phyloP scores from a whole-genome alignment of 306 rosid species.

The Ammopiptanthus mongolicus region DNA sequence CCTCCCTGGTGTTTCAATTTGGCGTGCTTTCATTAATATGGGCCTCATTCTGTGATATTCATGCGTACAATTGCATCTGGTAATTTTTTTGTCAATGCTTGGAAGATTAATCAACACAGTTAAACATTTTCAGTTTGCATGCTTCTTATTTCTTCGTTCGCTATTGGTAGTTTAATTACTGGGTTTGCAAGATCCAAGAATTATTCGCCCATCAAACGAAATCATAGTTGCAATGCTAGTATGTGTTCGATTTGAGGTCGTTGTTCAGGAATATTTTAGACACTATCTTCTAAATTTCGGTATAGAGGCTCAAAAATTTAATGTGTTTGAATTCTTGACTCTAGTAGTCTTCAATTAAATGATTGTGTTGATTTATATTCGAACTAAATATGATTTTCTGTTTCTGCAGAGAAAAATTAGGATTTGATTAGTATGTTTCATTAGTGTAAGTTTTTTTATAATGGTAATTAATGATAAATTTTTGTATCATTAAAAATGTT shows the following conservation, averaged over 20 bases:
- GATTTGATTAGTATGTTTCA: too few relatives aligned
- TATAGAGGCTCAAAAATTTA: too few relatives aligned
- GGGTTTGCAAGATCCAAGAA: neutral
- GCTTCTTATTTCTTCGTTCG: neutral
- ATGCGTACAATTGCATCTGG: constrained; percentile 34
- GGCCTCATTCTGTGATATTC: constrained; percentile 18
- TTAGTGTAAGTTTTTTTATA: too few relatives aligned
- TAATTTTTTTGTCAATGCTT: constrained; percentile 36
- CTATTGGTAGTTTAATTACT: neutral
- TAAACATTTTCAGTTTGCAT: constrained; percentile 23
- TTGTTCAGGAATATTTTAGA: neutral
- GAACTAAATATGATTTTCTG: too few relatives aligned
- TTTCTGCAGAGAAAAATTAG: too few relatives aligned
- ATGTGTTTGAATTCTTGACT: too few relatives aligned
- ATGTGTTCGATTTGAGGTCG: neutral
- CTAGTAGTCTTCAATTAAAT: too few relatives aligned
- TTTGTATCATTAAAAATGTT: too few relatives aligned
- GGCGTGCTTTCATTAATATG: constrained; percentile 12
- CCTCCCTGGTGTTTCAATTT: constrained; percentile 9
- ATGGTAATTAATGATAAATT: too few relatives aligned
- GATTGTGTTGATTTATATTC: too few relatives aligned
- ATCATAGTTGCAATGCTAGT: neutral
- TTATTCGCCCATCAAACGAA: neutral
- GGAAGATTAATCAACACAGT: constrained; percentile 23
- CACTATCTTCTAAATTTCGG: neutral